phyloP scores from a whole-genome alignment of 345 rosid species.

The Abelmoschus esculentus region DNA sequence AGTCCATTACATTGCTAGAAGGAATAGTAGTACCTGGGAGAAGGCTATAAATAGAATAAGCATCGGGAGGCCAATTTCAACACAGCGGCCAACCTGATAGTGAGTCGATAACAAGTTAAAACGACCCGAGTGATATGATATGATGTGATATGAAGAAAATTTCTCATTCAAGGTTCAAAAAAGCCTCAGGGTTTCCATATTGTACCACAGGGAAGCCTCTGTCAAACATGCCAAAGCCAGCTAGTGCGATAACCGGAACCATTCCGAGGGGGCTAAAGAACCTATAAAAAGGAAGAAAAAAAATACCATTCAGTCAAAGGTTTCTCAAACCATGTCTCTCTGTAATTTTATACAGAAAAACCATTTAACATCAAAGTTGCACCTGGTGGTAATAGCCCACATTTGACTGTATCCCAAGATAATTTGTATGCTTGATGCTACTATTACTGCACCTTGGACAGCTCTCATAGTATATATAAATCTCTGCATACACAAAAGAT shows the following conservation, averaged over 20 bases:
- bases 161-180: background rate
- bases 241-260: conserved; percentile 93
- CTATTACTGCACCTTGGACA: conserved; percentile 93
- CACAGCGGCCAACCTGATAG: conserved; percentile 75
- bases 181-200: background rate
- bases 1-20: background rate
- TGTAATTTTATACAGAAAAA: background rate
- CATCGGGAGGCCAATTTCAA: conserved; percentile 89
- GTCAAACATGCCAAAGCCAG: conserved; percentile 89
- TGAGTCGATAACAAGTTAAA: conserved; percentile 1
- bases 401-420: conserved; percentile 90
- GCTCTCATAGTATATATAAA: conserved; percentile 93
- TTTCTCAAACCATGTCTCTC: background rate
- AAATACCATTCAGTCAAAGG: background rate
- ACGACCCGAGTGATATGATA: background rate
- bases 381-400: conserved; percentile 98
- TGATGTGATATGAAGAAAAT: background rate
- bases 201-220: conserved; percentile 98
- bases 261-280: conserved; percentile 96
- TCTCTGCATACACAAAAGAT: conserved; percentile 38
- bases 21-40: conserved; percentile 58
- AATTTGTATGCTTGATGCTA: conserved; percentile 92
- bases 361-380: conserved; percentile 9
- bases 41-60: conserved; percentile 66
- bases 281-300: conserved; percentile 38